Evolutionary conservation across 345 rosid species (phyloP).

Genomic region (Erodium maritimum): DNA sequence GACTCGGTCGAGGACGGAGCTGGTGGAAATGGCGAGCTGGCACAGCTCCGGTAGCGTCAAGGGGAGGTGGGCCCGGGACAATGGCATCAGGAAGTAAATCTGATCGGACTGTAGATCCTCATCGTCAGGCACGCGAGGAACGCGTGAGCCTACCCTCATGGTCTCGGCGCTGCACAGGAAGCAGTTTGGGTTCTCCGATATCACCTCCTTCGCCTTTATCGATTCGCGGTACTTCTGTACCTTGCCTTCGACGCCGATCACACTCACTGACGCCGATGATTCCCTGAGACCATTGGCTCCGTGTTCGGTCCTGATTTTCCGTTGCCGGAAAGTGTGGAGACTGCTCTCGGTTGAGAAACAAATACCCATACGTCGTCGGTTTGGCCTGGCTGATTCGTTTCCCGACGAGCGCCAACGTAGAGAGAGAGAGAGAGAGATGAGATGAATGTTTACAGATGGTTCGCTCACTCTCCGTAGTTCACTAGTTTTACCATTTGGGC

Average conservation of each 20-base stretch:
- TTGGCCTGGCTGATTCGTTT: no score
- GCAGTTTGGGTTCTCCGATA: constrained; percentile 6
- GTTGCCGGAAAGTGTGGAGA: neutral
- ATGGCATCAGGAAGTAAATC: constrained; percentile 33
- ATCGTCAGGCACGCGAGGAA: constrained; percentile 20
- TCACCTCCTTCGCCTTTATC: neutral
- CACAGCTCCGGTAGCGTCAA: constrained; percentile 35
- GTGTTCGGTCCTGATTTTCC: neutral
- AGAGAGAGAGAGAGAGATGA: no score
- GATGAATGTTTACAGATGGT: no score
- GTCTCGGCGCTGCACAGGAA: constrained; percentile 41
- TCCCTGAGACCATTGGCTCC: neutral
- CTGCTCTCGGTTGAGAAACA: neutral
- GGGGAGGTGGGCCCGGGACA: constrained; percentile 20
- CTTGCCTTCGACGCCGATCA: neutral
- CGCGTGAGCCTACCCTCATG: constrained; percentile 29
- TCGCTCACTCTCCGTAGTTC: no score
- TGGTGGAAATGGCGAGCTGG: constrained; percentile 43
- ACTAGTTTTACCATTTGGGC: no score
- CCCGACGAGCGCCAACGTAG: no score
- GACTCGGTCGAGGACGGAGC: constrained; percentile 11
- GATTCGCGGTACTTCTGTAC: neutral
- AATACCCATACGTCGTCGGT: neutral
- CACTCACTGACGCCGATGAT: neutral
- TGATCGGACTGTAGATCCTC: constrained; percentile 32